Evolutionary conservation across 768 basidiomycete species (phyloP).

Genomic region (Pulveroboletus sp.): DNA sequence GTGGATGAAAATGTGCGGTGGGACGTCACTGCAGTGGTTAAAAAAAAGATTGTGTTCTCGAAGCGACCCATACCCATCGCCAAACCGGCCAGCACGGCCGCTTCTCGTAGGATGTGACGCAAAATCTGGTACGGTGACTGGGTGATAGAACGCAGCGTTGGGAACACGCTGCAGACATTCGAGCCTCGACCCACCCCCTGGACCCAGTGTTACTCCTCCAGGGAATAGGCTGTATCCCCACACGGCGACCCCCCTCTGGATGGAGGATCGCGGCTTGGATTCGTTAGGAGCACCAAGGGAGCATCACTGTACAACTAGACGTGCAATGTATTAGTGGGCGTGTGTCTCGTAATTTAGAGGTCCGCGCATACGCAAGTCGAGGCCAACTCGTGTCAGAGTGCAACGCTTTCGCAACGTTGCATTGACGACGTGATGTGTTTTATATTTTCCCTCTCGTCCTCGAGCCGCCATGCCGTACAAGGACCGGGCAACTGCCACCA

Average conservation of each 20-base stretch:
- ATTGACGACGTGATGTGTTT: conserved; percentile 9
- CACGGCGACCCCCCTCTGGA: neutral
- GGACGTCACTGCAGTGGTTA: conserved; percentile 68
- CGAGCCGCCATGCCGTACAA: conserved; percentile 11
- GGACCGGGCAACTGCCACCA: conserved; percentile 11
- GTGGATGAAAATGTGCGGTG: conserved; percentile 37
- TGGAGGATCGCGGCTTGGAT: neutral
- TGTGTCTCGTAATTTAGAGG: conserved; percentile 3
- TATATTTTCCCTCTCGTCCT: conserved; percentile 2
- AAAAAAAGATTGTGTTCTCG: conserved; percentile 77
- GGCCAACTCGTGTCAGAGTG: conserved; percentile 14
- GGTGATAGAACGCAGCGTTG: conserved; percentile 12
- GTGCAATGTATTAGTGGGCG: no score
- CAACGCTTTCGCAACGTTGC: conserved; percentile 34
- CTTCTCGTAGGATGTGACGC: conserved; percentile 19
- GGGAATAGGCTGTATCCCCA: neutral
- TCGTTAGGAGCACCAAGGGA: neutral
- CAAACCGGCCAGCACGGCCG: conserved; percentile 23
- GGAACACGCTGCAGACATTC: conserved; percentile 12
- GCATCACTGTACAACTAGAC: no score
- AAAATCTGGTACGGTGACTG: neutral
- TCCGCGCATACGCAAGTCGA: conserved; percentile 13
- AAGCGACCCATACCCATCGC: conserved; percentile 78
- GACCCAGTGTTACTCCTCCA: no score
- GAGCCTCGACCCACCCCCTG: conserved; percentile 13